Evolutionary conservation across 371 early-diverging fungal genomes (phyloP), one percentile per base, ranked within the genome.

Genomic region (Batkoa obscura): DNA sequence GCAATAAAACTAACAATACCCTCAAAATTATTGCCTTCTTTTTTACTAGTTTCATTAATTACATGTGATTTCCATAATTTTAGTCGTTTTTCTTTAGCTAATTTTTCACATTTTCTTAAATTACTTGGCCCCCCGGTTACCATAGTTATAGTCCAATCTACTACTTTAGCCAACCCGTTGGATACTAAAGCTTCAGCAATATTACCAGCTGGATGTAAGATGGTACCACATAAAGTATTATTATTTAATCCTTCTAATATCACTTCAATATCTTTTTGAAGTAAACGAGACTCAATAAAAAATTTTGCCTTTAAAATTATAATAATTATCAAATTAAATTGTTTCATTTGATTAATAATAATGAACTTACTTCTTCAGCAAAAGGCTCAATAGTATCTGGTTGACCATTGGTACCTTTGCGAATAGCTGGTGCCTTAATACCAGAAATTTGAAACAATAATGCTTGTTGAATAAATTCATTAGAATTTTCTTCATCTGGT

Each of bases 261-360:
- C 5, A 94, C 80, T 53, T 82, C 79, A 47, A 95, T 84, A 50
- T 89, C 89, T 58, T 88, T 84, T 62, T 95, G 93, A 52, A 93
- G 68, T 32, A 95, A 69, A 45, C 94, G 86, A 4, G 75, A 62
- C 63, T 95, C 96, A 31, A 88, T 86, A 72, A 90, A 92, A 67
- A 66, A 86, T 61, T 84, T 88, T 43, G 92, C 90, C 66, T 50
- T 8, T 12, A 34, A 34, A 13, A 10, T 47, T 13, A 30, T 30
- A 13, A 13, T 31, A 15, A 35, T 9, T 30, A 31, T 13, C 34
- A 10, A 8, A 41, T 48, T 13, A 31, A 35, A 36, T 10, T 30
- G 34, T 36, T 23, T 23, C 23, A 23, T 23, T 23, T 23, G 23
- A 23, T 23, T 23, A 23, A 23, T 0, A 23, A 23, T 23, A 23